Evolutionary conservation across 106 monocot genomes (phyloP).

Genomic region (Acorus gramineus): DNA sequence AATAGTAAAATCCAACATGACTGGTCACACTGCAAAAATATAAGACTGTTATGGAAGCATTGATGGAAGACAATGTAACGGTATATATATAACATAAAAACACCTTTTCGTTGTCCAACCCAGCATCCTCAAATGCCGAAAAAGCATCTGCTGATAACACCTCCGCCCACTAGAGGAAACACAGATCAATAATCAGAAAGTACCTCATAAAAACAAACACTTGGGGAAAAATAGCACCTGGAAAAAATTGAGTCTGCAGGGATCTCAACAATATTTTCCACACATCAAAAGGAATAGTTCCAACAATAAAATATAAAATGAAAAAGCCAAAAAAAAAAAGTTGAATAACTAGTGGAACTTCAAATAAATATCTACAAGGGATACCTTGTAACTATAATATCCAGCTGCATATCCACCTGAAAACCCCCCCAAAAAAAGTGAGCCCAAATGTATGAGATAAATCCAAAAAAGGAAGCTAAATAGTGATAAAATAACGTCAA

Average conservation of each 20-base stretch:
- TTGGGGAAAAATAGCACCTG: too few relatives aligned
- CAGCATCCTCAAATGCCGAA: slow-evolving; percentile 97
- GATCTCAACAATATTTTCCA: too few relatives aligned
- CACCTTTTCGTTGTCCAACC: slow-evolving; percentile 81
- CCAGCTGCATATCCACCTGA: slow-evolving; percentile 99
- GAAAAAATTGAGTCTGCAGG: too few relatives aligned
- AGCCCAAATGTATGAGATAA: background rate
- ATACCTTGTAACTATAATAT: slow-evolving; percentile 99
- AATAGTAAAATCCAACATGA: too few relatives aligned
- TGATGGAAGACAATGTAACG: background rate
- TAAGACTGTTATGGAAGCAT: background rate
- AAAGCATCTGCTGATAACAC: slow-evolving; percentile 97
- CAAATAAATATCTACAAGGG: too few relatives aligned
- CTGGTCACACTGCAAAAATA: too few relatives aligned
- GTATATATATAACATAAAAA: background rate
- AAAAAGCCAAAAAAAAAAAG: too few relatives aligned
- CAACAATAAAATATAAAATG: too few relatives aligned
- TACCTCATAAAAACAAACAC: too few relatives aligned
- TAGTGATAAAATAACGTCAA: background rate
- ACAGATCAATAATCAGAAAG: too few relatives aligned
- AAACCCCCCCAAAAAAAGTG: slow-evolving; percentile 6
- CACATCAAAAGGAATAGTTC: too few relatives aligned
- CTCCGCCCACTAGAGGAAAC: slow-evolving; percentile 76
- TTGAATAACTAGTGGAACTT: background rate
- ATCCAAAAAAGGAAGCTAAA: background rate